phyloP scores from a whole-genome alignment of 495 filamentous ascomycete species.

The Lasiosphaeria hispida region DNA sequence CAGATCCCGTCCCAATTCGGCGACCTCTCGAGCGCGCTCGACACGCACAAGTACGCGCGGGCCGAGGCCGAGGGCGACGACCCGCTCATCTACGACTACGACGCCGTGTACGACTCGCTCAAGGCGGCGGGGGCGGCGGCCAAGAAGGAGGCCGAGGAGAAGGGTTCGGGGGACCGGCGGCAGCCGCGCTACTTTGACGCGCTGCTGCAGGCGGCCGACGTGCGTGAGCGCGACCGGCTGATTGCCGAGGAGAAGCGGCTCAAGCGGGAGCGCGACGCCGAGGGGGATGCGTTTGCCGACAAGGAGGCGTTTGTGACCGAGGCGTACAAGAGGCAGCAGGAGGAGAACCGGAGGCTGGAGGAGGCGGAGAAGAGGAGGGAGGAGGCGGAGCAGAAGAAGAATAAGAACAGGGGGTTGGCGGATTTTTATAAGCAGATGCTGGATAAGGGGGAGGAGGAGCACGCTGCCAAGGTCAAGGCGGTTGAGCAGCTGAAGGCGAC shows the following conservation, averaged over 20 bases:
- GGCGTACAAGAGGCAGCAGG: slow-evolving; percentile 94
- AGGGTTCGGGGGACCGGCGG: slow-evolving; percentile 44
- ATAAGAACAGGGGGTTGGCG: slow-evolving; percentile 73
- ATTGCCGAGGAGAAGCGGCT: slow-evolving; percentile 86
- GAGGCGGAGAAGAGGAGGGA: slow-evolving; percentile 75
- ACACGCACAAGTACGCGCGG: slow-evolving; percentile 54
- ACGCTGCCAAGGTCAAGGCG: slow-evolving; percentile 65
- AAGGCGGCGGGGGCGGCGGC: slow-evolving; percentile 36
- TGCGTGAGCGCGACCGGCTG: slow-evolving; percentile 83
- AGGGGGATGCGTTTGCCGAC: slow-evolving; percentile 90
- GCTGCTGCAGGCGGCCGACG: slow-evolving; percentile 74
- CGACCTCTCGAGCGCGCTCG: slow-evolving; percentile 53
- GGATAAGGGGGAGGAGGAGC: slow-evolving; percentile 70
- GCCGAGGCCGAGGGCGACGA: slow-evolving; percentile 61
- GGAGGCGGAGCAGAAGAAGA: slow-evolving; percentile 64
- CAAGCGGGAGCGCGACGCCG: slow-evolving; percentile 81
- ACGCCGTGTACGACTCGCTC: slow-evolving; percentile 66
- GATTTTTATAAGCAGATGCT: slow-evolving; percentile 84
- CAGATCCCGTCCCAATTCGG: slow-evolving; percentile 38
- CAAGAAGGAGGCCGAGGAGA: slow-evolving; percentile 36
- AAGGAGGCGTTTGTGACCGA: slow-evolving; percentile 96
- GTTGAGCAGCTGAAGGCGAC: slow-evolving; percentile 62
- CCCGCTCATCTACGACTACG: slow-evolving; percentile 74
- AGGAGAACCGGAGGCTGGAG: slow-evolving; percentile 72
- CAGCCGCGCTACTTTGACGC: slow-evolving; percentile 81